Evolutionary conservation across 148 eudicot species (phyloP).

Genomic region (Rhododendron henanense): DNA sequence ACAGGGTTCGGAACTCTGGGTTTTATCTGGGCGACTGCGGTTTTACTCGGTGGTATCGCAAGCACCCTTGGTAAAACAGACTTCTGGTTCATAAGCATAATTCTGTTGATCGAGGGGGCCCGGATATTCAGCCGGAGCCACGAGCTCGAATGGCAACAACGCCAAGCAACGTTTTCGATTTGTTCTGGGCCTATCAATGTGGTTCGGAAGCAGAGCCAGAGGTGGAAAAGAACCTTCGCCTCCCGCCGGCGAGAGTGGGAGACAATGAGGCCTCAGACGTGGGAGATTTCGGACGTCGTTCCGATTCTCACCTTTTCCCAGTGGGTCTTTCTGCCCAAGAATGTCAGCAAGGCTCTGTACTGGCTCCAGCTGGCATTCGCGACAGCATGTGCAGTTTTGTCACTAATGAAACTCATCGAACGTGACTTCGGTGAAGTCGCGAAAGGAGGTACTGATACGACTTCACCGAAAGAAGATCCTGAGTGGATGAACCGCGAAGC

Average conservation of each 20-base stretch:
- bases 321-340: slow-evolving; percentile 16
- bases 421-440: slow-evolving; percentile 51
- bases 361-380: slow-evolving; percentile 60
- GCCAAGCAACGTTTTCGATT: slow-evolving; percentile 76
- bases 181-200: slow-evolving; percentile 23
- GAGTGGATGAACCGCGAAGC: slow-evolving; percentile 35
- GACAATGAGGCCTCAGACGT: slow-evolving; percentile 34
- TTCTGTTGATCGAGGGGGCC: slow-evolving; percentile 64
- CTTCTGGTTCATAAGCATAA: slow-evolving; percentile 74
- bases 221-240: neutral
- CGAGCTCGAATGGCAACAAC: slow-evolving; percentile 88
- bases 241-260: slow-evolving; percentile 5
- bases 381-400: slow-evolving; percentile 57
- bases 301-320: slow-evolving; percentile 62
- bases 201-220: neutral
- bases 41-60: slow-evolving; percentile 85
- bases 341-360: slow-evolving; percentile 32
- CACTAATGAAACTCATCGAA: slow-evolving; percentile 45
- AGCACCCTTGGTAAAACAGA: slow-evolving; percentile 59
- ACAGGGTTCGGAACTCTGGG: slow-evolving; percentile 74
- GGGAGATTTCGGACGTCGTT: slow-evolving; percentile 72
- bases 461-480: too few species aligned
- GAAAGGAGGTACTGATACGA: slow-evolving; percentile 19
- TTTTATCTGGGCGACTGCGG: slow-evolving; percentile 90
- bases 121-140: slow-evolving; percentile 78